Conservation (phyloP, 768 basidiomycete species). For the Dentipellis fragilis region DNA sequence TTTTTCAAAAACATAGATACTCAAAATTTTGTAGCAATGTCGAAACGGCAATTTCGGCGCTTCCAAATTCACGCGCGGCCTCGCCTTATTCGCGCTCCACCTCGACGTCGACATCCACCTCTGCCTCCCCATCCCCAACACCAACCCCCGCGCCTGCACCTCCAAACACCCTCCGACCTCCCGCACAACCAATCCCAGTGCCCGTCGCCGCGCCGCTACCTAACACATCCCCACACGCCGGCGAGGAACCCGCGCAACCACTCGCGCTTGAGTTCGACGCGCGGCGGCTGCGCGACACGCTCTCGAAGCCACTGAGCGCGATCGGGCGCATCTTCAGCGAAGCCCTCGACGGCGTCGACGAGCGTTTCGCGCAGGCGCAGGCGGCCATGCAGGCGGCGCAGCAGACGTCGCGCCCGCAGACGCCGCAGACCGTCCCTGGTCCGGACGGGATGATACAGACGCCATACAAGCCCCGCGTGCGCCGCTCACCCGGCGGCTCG, state of each 20-base stretch:
- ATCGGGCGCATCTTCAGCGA: conserved; percentile 83
- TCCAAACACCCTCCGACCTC: conserved; percentile 4
- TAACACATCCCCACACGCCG: conserved; percentile 39
- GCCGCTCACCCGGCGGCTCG: conserved; percentile 35
- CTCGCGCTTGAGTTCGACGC: conserved; percentile 68
- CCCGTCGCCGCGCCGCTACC: conserved; percentile 4
- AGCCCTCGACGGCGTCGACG: conserved; percentile 65
- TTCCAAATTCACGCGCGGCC: conserved; percentile 28
- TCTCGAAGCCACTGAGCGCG: conserved; percentile 85
- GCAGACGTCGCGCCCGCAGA: conserved; percentile 2
- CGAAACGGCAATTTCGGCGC: conserved; percentile 45
- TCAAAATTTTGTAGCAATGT: conserved; percentile 33
- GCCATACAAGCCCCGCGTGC: conserved; percentile 67
- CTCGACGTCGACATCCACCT: conserved; percentile 18
- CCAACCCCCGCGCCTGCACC: conserved; percentile 20
- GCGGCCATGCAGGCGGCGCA: conserved; percentile 18
- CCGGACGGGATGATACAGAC: conserved; percentile 32
- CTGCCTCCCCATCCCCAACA: conserved; percentile 22
- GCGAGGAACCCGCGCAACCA: conserved; percentile 84
- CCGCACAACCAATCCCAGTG: conserved; percentile 11
- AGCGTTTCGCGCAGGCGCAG: conserved; percentile 13
- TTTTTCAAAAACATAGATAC: background rate
- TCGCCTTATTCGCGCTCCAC: conserved; percentile 22
- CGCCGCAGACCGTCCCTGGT: background rate
- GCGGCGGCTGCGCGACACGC: conserved; percentile 72